phyloP scores from a whole-genome alignment of 257 asterid genomes.

The Solanum etuberosum region DNA sequence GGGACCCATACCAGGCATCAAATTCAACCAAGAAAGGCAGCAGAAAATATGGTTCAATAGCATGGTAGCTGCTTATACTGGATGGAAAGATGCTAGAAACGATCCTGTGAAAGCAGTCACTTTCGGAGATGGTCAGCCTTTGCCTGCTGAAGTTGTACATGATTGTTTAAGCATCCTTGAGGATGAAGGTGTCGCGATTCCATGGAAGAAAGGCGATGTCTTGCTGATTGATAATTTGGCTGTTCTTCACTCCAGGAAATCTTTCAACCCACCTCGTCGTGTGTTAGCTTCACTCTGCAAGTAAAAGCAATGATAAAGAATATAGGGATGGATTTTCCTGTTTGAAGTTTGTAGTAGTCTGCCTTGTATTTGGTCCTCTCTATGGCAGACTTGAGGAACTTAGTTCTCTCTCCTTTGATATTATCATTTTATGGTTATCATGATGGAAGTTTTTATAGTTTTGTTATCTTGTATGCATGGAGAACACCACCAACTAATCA shows the following conservation, averaged over 20 bases:
- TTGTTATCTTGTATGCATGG: not conserved
- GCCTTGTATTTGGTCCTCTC: not conserved
- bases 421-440: not conserved
- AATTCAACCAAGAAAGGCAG: slow-evolving; percentile 38
- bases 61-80: slow-evolving; percentile 85
- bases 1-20: slow-evolving; percentile 88
- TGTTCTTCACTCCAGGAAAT: slow-evolving; percentile 71
- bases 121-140: slow-evolving; percentile 59
- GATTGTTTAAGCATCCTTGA: slow-evolving; percentile 63
- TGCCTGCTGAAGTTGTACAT: slow-evolving; percentile 43
- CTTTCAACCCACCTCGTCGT: slow-evolving; percentile 71
- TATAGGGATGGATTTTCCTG: not conserved
- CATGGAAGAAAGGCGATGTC: slow-evolving; percentile 78
- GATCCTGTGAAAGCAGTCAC: slow-evolving; percentile 77
- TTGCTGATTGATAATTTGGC: slow-evolving; percentile 71
- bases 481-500: not conserved
- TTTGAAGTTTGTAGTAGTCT: not conserved
- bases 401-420: not conserved
- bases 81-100: slow-evolving; percentile 72
- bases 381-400: not conserved
- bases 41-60: slow-evolving; percentile 81
- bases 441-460: not conserved
- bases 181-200: slow-evolving; percentile 64
- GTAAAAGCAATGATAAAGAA: slow-evolving; percentile 12
- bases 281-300: slow-evolving; percentile 79